Evolutionary conservation across 2,329 filamentous ascomycete genomes (phyloP), one percentile per base, ranked within the genome.

Genomic region (Colletotrichum plurivorum): DNA sequence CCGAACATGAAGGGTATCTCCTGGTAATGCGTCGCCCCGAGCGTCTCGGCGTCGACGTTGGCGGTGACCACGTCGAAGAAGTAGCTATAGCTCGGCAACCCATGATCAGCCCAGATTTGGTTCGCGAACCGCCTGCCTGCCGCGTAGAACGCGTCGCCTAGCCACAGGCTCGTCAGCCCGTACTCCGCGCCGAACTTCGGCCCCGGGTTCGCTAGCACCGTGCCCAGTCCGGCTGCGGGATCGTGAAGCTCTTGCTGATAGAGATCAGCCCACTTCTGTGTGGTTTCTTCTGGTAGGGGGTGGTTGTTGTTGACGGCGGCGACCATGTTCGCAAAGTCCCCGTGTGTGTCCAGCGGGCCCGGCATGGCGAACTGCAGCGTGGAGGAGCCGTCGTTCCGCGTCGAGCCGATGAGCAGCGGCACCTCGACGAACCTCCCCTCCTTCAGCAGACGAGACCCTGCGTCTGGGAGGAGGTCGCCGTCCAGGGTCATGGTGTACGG

Each of bases 1-100:
- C 46, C 36, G n/a, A 59, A 59, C 56, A 59, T 25, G 25, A 48
- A 59, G 15, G 56, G 22, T 12, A 59, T 39, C 22, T 59, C 56
- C 31, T 27, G 25, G n/a, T 48, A 59, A 4, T 59, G 56, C 15
- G 56, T 25, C n/a, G 56, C 59, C 20, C 59, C 48, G 0, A 62
- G 31, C 15, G 49, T 39, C 10, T 43, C 13, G 9, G 31, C 0
- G 45, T 62, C 48, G 36, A 53, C 39, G 51, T 54, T 45, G 12
- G 59, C 59, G 12, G 59, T n/a, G 6, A 62, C 46, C 8, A 22
- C 18, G 22, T 62, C 59, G 3, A 62, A 54, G 36, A 54, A 27
- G 59, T 53, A 62, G 22, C 49, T 54, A 15, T 54, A 62, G n/a
- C 49, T 53, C 2, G 9, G 46, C 6, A 54, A 0, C 15, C 39